Evolutionary conservation across 108 stramenopile genomes (phyloP), one percentile per base, ranked within the genome.

Genomic region (Seminavis robusta): DNA sequence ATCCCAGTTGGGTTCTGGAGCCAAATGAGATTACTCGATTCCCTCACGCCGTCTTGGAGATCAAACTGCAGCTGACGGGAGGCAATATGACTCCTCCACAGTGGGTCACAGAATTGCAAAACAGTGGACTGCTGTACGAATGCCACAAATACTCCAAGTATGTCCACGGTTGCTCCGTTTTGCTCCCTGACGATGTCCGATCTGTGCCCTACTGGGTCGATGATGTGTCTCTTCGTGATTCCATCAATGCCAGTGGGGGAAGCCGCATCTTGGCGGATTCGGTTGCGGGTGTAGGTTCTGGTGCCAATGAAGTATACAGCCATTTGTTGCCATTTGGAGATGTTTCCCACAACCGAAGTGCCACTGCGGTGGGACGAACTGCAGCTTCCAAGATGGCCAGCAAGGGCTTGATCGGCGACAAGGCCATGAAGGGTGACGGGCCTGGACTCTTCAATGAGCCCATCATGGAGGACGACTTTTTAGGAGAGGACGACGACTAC

Each of bases 171-270:
- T 93, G 92, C 60, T 94, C 95, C 3, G 85, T 87, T 4, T 62
- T 98, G 53, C 57, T 96, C 16, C 89, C 94, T n/a, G 95, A 97
- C 41, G 94, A 97, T 63, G 95, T 96, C 9, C 83, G 84, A 1
- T 58, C 75, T 29, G 91, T 98, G 17, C 97, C 97, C 8, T 97
- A 97, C 71, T 98, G 97, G 97, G 69, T 97, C 34, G 97, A 97
- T 62, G 97, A 98, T 66, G 75, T 91, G 9, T 82, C 87, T 9
- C 59, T 97, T 11, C 77, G 92, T n/a, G 80, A 93, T 19, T 94
- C 93, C 31, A 95, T 98, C 38, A 41, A 86, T 28, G 81, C 84
- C 24, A 86, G 80, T 1, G 90, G 84, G 1, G 90, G 74, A 7
- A 65, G 61, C 7, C 72, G 85, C 26, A 88, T 90, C 39, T 68